Base-by-base conservation (phyloP, 2,329 filamentous ascomycete species). In the Colletotrichum lindemuthianum region DNA sequence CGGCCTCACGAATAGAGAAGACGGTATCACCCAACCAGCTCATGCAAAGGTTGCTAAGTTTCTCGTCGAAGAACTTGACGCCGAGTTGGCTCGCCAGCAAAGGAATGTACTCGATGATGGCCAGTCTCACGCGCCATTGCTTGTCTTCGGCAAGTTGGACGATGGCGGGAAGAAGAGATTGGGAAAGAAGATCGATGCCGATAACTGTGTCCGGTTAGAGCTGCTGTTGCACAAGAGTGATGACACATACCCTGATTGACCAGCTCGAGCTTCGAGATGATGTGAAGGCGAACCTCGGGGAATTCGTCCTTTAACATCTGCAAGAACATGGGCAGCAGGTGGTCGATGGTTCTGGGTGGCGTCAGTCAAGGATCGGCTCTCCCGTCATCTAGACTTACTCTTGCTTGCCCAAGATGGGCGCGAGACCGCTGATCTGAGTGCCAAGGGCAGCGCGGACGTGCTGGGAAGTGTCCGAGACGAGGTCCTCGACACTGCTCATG, bases 271-370 rank as follows among this genome's bases (percentile, higher is more conserved):
- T 99, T 99, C n/a, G 96, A 98, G 74, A 99, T 99, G 77, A 99
- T 99, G 81, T 99, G 97, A 65, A 99, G 88, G 68, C 96, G 91
- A 55, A 99, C 96, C 76, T 99, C 96, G 24, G 96, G 96, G 78
- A 97, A 98, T 75, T 99, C 96, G 73, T 99, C 96, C 86, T 98
- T 99, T 72, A 99, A 89, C 96, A 99, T 99, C 78, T 97, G 92
- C 58, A 99, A 86, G 80, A 99, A 98, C 95, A 99, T 99, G 58
- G 96, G 96, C 48, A 99, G 87, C 48, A 99, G 88, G 77, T 99
- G 96, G 71, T 96, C 91, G 70, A 97, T 98, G 36, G 96, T 99
- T 79, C 92, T 96, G 70, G 34, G 11, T 34, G 32, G 41, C 67
- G 41, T 60, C 24, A 68, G 55, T 13, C 3, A 8, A 12, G 16